Base-by-base conservation (phyloP, 2,329 filamentous ascomycete species). In the Fusarium protoensiforme region DNA sequence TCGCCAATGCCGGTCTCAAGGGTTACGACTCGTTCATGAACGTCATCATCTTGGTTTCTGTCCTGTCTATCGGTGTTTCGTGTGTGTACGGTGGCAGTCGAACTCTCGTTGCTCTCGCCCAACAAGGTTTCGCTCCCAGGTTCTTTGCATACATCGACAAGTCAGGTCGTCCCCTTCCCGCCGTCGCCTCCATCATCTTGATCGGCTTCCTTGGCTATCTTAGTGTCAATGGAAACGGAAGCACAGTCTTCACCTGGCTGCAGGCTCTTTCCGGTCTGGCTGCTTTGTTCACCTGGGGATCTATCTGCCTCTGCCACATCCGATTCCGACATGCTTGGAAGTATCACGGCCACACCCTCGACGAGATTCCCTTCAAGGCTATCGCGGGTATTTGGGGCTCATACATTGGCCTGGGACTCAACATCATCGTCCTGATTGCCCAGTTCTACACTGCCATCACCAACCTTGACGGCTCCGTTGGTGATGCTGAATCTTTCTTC, bases 231-330 rank as follows among this genome's bases (percentile, higher is more conserved):
- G 75, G 82, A 0, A 82, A 82, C 1, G 88, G 88, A 24, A 79
- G 78, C 2, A 82, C 81, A 0, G 86, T 92, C 24, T 92, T 93
- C 67, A 84, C 87, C 76, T 93, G 92, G 92, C 86, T 94, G 5
- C 85, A 89, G 29, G 89, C 91, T 10, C 83, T 93, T 18, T 92
- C 90, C 0, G 91, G 90, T 60, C 84, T 93, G 6, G 88, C 89
- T 13, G 88, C 90, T 14, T 85, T 93, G 48, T 92, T 92, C 79
- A 91, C 91, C 13, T 94, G 91, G 91, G 91, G 87, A 20, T 92
- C 89, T 41, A 92, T 93, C 75, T 92, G 91, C 76, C 82, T 92
- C 4, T 86, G 90, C 3, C 92, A 93, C 76, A 92, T 93, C 77
- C 90, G 92, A 22, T 92, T 93, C 86, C 90, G 92, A 38, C 77